These are phyloP conservation scores for thale cress (Arabidopsis thaliana) DNA, from an alignment of 345 rosid species.

Conservation along the genomic window DNA sequence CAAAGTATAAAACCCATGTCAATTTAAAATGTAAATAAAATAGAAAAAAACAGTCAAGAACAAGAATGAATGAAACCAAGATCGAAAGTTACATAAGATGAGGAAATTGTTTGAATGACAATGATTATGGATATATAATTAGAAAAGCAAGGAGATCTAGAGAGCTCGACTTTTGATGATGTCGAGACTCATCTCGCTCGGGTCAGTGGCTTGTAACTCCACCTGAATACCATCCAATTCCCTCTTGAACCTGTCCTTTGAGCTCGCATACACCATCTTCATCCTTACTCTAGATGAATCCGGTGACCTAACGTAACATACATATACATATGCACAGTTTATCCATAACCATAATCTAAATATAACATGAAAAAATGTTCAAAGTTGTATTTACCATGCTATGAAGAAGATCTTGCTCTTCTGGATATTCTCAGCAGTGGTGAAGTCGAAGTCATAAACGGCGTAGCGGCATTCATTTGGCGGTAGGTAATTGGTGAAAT, in stretches of 20 bases:
- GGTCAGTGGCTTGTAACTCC: slow-evolving; percentile 97
- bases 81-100: slow-evolving; percentile 36
- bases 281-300: slow-evolving; percentile 79
- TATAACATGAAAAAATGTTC: slow-evolving; percentile 26
- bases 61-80: slow-evolving; percentile 36
- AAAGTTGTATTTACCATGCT: slow-evolving; percentile 64
- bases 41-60: slow-evolving; percentile 12
- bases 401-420: slow-evolving; percentile 98
- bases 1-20: slow-evolving; percentile 39
- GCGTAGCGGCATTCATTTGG: slow-evolving; percentile 91
- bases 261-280: slow-evolving; percentile 97
- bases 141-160: slow-evolving; percentile 37
- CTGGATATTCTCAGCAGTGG: slow-evolving; percentile 87
- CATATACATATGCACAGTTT: not conserved
- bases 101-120: slow-evolving; percentile 25
- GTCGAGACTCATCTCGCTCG: slow-evolving; percentile 98
- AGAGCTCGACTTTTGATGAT: slow-evolving; percentile 80
- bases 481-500: slow-evolving; percentile 75
- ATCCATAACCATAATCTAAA: not conserved
- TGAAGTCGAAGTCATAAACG: slow-evolving; percentile 88
- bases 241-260: slow-evolving; percentile 96
- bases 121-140: slow-evolving; percentile 20
- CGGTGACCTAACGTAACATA: slow-evolving; percentile 63
- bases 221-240: slow-evolving; percentile 93
- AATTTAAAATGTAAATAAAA: slow-evolving; percentile 2